Percentiles rank a stretch among this genome's conserved stretches.
These are phyloP conservation scores for Diatrype stigma DNA, from an alignment of 2,329 filamentous ascomycete genomes.

Conservation along the genomic window DNA sequence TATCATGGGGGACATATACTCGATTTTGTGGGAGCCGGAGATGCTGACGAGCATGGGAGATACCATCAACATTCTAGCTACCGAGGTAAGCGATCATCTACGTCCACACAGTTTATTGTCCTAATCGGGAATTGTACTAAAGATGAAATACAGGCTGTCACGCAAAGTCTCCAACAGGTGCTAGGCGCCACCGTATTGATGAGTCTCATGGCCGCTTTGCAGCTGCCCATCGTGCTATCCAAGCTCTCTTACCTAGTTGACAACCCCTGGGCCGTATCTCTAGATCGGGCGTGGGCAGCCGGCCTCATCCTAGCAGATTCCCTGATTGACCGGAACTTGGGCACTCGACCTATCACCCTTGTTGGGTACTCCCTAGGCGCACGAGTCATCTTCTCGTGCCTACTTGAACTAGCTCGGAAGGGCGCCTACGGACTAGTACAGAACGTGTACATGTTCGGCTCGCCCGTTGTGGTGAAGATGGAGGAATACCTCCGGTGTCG, in stretches of 20 bases:
- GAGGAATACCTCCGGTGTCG: constrained; percentile 82
- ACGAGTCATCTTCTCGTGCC: constrained; percentile 85
- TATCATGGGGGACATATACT: constrained; percentile 97
- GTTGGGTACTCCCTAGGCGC: constrained; percentile 93
- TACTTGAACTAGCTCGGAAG: constrained; percentile 79
- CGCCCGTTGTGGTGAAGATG: constrained; percentile 83
- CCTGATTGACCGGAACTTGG: constrained; percentile 84
- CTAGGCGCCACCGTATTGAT: constrained; percentile 85
- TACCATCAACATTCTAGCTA: constrained; percentile 96
- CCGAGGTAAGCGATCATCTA: constrained; percentile 64
- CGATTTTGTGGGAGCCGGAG: constrained; percentile 94
- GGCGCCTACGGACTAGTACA: constrained; percentile 85
- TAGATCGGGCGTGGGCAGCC: constrained; percentile 81
- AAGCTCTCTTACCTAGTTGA: constrained; percentile 96
- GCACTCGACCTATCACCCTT: constrained; percentile 84
- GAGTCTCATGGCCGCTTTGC: constrained; percentile 85
- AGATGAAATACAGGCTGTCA: constrained; percentile 66
- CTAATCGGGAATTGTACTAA: constrained; percentile 4
- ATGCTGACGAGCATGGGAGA: constrained; percentile 98
- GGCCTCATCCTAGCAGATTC: constrained; percentile 94
- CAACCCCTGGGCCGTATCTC: constrained; percentile 96
- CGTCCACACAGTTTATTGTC: neutral
- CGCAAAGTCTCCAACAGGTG: constrained; percentile 92
- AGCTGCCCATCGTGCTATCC: constrained; percentile 85
- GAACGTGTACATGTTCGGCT: constrained; percentile 93